A percentile compares a stretch with the other conserved stretches of the same genome.
These are phyloP conservation scores for Beauveria sp. DNA, from an alignment of 2,329 filamentous ascomycete genomes.

Conservation along the genomic window DNA sequence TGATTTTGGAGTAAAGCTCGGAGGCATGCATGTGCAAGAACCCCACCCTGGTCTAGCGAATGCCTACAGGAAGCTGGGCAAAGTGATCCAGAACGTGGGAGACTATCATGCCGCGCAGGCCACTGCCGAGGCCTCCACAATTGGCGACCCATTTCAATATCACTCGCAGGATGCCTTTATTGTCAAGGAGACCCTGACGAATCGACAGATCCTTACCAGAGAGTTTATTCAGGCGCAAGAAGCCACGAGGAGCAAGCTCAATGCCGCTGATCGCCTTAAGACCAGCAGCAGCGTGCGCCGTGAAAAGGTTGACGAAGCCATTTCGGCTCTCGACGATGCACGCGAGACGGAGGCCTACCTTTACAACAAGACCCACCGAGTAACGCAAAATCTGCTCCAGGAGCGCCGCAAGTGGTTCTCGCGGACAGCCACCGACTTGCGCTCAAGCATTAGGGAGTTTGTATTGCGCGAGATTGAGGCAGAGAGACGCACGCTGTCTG, in stretches of 20 bases:
- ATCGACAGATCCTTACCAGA: conserved; percentile 90
- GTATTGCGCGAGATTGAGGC: conserved; percentile 92
- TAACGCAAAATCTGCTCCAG: conserved; percentile 79
- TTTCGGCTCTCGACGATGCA: conserved; percentile 81
- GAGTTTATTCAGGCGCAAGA: conserved; percentile 91
- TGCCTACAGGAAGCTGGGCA: conserved; percentile 91
- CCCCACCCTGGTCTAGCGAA: conserved; percentile 79
- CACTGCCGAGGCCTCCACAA: conserved; percentile 88
- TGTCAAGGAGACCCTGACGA: conserved; percentile 95
- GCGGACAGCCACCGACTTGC: conserved; percentile 75
- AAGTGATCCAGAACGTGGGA: conserved; percentile 84
- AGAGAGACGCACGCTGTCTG: conserved; percentile 82
- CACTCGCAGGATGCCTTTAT: conserved; percentile 95
- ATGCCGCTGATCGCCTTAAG: conserved; percentile 82
- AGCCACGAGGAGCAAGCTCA: conserved; percentile 70
- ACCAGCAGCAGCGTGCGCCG: conserved; percentile 76
- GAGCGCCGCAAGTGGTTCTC: conserved; percentile 90
- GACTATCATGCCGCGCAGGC: conserved; percentile 96
- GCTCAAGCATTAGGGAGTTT: conserved; percentile 80
- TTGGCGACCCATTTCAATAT: conserved; percentile 89
- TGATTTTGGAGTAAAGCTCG: conserved; percentile 86
- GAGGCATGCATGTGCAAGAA: conserved; percentile 81
- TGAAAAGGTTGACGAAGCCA: conserved; percentile 98
- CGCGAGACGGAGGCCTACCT: conserved; percentile 74
- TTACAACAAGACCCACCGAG: conserved; percentile 75